Base-by-base conservation (phyloP, 768 basidiomycete species). In the Amanita jacksonii region DNA sequence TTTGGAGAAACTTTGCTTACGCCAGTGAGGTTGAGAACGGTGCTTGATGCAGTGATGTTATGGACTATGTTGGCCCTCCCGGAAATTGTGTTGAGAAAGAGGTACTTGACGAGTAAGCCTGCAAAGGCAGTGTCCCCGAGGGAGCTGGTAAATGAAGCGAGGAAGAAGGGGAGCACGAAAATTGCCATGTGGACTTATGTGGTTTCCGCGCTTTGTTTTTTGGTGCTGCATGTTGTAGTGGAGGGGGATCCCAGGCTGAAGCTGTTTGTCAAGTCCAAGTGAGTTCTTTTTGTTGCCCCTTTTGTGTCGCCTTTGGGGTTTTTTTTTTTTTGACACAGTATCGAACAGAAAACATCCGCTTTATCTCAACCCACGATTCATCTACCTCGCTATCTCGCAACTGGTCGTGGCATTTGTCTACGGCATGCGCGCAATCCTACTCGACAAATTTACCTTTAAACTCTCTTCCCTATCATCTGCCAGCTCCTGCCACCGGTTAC, bases 261-360 rank as follows among this genome's bases (percentile, higher is more conserved):
- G 0, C 15, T 85, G 0, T 85, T 86, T 45, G 75, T 82, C 12
- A 79, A 77, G 49, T 85, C 82, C 24, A 79, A 65, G 85, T 82
- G 46, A 10, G 44, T 45, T 12, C 35, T n/a, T n/a, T n/a, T n/a
- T n/a, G n/a, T n/a, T n/a, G n/a, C n/a, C n/a, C n/a, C n/a, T n/a
- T n/a, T n/a, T n/a, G n/a, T 19, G 8, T 22, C 8, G 19, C n/a
- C 12, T 44, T 19, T n/a, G 18, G n/a, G 16, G 15, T 24, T 18
- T 8, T 32, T 8, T 39, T n/a, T 41, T 15, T 13, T 7, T 22
- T 12, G 25, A 19, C 35, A n/a, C 32, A 24, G 46, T 30, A 43
- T 45, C 22, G 33, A 45, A 10, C 49, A 85, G 83, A 54, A 85
- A 81, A 60, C 81, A 87, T 48, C 83, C 82, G 0, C 74, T 76